phyloP scores from a whole-genome alignment of 345 rosid species.

The Eucalyptus cloeziana region DNA sequence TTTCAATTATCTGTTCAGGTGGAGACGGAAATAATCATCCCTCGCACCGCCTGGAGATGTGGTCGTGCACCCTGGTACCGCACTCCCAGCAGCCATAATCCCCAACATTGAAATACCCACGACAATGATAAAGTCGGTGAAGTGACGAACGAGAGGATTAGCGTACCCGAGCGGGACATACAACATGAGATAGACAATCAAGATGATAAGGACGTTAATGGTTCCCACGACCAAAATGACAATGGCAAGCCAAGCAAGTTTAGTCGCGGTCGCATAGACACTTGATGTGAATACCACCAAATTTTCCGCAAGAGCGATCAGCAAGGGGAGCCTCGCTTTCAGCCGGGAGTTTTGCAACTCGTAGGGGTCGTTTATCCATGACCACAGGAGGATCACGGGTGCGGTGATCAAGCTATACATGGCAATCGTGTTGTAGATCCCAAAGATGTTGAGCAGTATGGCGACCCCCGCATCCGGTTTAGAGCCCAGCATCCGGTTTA shows the following conservation, averaged over 20 bases:
- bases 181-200: not conserved
- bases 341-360: not conserved
- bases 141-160: not conserved
- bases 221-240: not conserved
- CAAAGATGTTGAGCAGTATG: not conserved
- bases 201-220: not conserved
- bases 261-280: not conserved
- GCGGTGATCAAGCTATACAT: not conserved
- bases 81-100: not conserved
- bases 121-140: not conserved
- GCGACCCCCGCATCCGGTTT: not conserved
- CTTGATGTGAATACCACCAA: not conserved
- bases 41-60: not conserved
- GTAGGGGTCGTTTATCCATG: not conserved
- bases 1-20: not conserved
- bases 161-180: not conserved
- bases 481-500: not conserved
- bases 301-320: not conserved
- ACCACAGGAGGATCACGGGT: not conserved
- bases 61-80: not conserved
- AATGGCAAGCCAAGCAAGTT: not conserved
- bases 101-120: not conserved
- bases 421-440: accelerated
- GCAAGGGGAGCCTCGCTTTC: not conserved
- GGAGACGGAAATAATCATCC: not conserved